phyloP scores from a whole-genome alignment of 208 protist genomes.

The Tritrichomonas musculus region DNA sequence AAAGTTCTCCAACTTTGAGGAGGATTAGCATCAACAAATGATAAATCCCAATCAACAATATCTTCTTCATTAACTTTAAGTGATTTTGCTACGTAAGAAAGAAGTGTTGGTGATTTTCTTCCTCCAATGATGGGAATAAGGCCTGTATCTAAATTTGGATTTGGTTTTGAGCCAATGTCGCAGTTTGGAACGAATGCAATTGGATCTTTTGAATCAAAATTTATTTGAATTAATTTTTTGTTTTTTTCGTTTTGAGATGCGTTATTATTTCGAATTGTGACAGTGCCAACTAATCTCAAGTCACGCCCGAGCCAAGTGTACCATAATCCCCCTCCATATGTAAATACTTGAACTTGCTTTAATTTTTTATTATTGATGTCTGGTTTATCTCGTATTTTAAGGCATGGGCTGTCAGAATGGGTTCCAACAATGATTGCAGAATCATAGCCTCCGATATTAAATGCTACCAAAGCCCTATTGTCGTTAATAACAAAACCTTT shows the following conservation, averaged over 20 bases:
- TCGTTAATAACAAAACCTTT: neutral
- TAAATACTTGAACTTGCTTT: neutral
- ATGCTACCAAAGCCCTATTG: neutral
- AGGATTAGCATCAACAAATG: neutral
- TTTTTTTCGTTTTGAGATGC: neutral
- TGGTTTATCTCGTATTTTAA: neutral
- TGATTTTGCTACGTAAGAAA: neutral
- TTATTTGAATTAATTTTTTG: neutral
- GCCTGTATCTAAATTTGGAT: neutral
- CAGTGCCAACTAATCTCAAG: neutral
- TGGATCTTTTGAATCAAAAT: neutral
- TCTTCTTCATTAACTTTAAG: neutral
- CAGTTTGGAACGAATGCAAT: neutral
- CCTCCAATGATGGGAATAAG: neutral
- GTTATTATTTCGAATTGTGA: too few species aligned
- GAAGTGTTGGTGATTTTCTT: neutral
- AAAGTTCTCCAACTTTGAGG: neutral
- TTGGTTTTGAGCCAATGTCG: neutral
- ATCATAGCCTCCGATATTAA: neutral
- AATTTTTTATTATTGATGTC: neutral
- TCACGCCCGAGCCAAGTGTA: neutral
- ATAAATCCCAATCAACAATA: neutral
- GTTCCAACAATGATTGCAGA: neutral
- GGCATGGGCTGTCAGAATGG: neutral
- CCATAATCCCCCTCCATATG: neutral